Base-by-base conservation (phyloP, 2,329 filamentous ascomycete species). In the Cercospora nicotianae region DNA sequence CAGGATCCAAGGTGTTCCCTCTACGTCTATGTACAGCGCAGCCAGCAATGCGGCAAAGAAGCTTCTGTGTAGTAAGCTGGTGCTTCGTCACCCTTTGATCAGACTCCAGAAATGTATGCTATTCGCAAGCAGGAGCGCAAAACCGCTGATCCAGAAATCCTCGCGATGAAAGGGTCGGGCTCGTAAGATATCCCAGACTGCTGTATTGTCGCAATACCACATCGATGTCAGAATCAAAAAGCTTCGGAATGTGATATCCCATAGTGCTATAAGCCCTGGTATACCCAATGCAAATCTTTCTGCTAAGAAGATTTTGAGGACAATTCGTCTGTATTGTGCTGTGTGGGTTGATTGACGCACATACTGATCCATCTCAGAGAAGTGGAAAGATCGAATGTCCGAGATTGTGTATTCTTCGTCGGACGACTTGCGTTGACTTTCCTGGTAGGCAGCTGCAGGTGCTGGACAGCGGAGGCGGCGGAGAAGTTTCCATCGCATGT, bases 261-360 rank as follows among this genome's bases (percentile, higher is more conserved):
- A 69, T 3, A 72, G 69, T 67, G 60, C 63, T 28, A 82, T 66
- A 18, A 80, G 39, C 3, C 76, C 76, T 5, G 78, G 73, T 6
- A 81, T 75, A 1, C 81, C 81, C 5, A 80, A 72, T 3, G 76
- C 74, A 26, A 79, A 75, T 2, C 80, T 73, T 67, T 82, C 77
- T 2, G 81, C 81, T 3, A 83, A 68, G 68, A 83, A 83, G 0
- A 81, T 64, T 68, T 80, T 80, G 3, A 77, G 77, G 9, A 78
- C 77, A 5, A 74, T 75, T 42, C 78, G 75, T 36, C 80, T 73
- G 67, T 83, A 84, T 8, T 31, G 31, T 39, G 31, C 18, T 23
- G 20, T 30, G 23, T 58, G 33, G 3, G 1, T 28, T 1, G 71
- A 36, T 51, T 45, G 63, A 60, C 72, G 75, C 1, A 81, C 77